Evolutionary conservation across 129 eudicot genomes (phyloP), one percentile per base, ranked within the genome.

Genomic region (Lactuca saligna): DNA sequence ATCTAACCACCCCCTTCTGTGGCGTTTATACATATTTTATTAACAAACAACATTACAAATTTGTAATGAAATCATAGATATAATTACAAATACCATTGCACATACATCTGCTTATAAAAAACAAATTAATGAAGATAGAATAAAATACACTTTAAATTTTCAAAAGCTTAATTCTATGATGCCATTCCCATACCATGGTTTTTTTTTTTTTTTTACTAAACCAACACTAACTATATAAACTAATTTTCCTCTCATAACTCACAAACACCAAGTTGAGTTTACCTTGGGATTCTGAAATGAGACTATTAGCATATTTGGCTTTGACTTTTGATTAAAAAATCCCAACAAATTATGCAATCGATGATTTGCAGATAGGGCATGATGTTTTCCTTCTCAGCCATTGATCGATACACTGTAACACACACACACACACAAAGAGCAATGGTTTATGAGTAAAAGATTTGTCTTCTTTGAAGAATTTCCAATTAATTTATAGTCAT

Each of bases 321-420:
- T 16, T 31, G 4, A 4, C 15, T 61, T 61, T 61, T 59, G 33
- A 44, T 63, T 2, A 10, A 25, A 25, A 25, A 25, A 25, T 25
- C 29, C 2, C 29, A 25, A 1, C 29, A 51, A 37, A 61, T 82
- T 78, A 87, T 39, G 90, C 79, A 65, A 84, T 53, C 2, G 95
- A 84, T 13, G 85, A 84, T 66, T 90, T 90, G 89, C 97, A 90
- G 15, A 90, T 82, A 17, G 95, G 97, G 65, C 95, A 90, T 4
- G 89, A 75, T 8, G 85, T 70, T 82, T 33, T 82, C 57, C 97
- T 80, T 57, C 85, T 76, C 32, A 90, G 82, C 97, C 97, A 90
- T 38, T 82, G 80, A 84, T 90, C 97, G 49, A 90, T 87, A 71
- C 97, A 90, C 97, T 90, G 91, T 14, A 20, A 48, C 54, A 32